Evolutionary conservation across 805 yeast genomes (phyloP), one percentile per base, ranked within the genome.

Genomic region (Yarrowia yakushimensis): DNA sequence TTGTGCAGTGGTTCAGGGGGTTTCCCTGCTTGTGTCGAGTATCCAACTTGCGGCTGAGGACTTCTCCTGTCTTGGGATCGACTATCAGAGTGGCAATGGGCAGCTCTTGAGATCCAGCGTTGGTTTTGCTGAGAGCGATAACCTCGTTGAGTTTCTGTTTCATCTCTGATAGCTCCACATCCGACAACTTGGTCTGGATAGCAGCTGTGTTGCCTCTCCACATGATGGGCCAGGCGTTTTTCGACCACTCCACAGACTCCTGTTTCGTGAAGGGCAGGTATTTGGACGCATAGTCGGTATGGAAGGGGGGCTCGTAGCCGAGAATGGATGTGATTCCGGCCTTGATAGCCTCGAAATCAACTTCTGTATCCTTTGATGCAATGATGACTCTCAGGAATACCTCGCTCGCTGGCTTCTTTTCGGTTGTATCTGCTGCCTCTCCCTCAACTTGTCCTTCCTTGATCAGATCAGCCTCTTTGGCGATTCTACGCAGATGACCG

Each of bases 171-270:
- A 83, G 76, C 65, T 88, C 82, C 60, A 85, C 76, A 2, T 68
- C 68, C 8, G 68, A 61, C 22, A 84, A 77, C 8, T 82, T 84
- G 28, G 86, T 84, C 39, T 70, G 68, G 55, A 70, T 65, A 1
- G 74, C 74, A 20, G 68, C 62, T 0, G 96, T 96, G 69, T 92
- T 90, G 0, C 98, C 98, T 67, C 91, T 85, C 98, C 98, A 94
- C 39, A 90, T 79, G 61, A 90, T 75, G 0, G 98, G 98, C 99
- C 98, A 93, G 17, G 75, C 67, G 4, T 72, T 63, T 22, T 39
- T 42, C 2, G 91, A 81, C 97, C 97, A 92, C 42, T 77, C 76
- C 0, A 73, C 64, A 22, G 87, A 81, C 15, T 83, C 72, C n/a
- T 86, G 90, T 67, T 86, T 88, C 3, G 90, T 84, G 5, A 81